These are phyloP conservation scores for Pseudocercospora fijiensis DNA, from an alignment of 2,329 filamentous ascomycete genomes.

Conservation along the genomic window DNA sequence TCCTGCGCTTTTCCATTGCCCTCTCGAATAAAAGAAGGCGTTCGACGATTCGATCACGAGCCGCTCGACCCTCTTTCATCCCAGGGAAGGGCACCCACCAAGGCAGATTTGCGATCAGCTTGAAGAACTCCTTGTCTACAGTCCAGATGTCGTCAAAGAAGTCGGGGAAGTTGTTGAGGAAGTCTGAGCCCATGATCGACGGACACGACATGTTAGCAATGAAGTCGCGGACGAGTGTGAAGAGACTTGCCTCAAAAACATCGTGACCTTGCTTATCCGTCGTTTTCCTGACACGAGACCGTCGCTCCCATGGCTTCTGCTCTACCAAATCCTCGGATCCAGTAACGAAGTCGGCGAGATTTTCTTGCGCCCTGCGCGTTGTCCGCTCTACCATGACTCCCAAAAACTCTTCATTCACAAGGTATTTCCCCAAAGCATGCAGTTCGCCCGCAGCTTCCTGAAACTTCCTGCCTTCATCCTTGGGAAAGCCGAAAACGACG, in stretches of 20 bases:
- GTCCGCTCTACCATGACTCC: conserved; percentile 43
- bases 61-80: conserved; percentile 48
- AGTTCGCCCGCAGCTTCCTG: conserved; percentile 42
- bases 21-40: conserved; percentile 31
- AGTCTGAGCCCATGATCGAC: conserved; percentile 54
- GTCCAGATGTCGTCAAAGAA: conserved; percentile 56
- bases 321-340: conserved; percentile 60
- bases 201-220: conserved; percentile 52
- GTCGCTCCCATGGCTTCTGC: conserved; percentile 61
- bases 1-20: conserved; percentile 35
- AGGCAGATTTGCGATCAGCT: conserved; percentile 56
- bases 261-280: conserved; percentile 36
- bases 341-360: conserved; percentile 57
- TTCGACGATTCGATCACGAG: conserved; percentile 31
- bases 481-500: conserved; percentile 45
- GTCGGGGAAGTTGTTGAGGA: conserved; percentile 53
- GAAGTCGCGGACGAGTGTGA: conserved; percentile 57
- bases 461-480: conserved; percentile 37
- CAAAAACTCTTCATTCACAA: conserved; percentile 51
- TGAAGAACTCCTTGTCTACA: conserved; percentile 55
- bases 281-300: conserved; percentile 43
- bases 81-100: conserved; percentile 55
- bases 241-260: conserved; percentile 54
- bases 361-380: conserved; percentile 43
- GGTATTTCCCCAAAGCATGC: conserved; percentile 37